Evolutionary conservation across 1,284 basidiomycete species (phyloP), one percentile per base, ranked within the genome.

Genomic region (Trametes versicolor): DNA sequence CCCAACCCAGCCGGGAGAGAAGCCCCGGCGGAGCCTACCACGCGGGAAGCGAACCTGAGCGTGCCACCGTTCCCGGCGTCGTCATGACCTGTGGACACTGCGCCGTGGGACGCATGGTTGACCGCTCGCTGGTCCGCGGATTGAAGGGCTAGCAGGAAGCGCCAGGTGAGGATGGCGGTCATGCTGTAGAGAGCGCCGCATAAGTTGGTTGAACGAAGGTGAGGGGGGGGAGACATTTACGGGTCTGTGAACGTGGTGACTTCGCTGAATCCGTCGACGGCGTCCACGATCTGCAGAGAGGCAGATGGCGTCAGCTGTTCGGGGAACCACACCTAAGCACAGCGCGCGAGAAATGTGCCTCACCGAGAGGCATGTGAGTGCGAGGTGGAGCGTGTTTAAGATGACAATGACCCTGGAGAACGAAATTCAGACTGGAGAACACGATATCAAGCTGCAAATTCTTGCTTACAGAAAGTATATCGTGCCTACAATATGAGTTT

Each of bases 61-160:
- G 45, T n/a, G 41, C 41, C 41, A 8, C 17, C 41, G 19, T 7
- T 17, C 6, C n/a, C 41, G 17, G 6, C 17, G 19, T n/a, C 25
- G 21, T 25, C 21, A 3, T 48, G n/a, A 21, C n/a, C n/a, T 8
- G n/a, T 13, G 43, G n/a, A 32, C 29, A 3, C 45, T 3, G 21
- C 21, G 25, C 45, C 45, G 23, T 2, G 7, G 4, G 45, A 25
- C 3, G 21, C 45, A 7, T 27, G 7, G 17, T 27, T 17, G 50
- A 15, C n/a, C 12, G 21, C 45, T 1, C 21, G 12, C 23, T 48
- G 45, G 21, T 48, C 25, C 9, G 45, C 45, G 45, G 19, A 36
- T 21, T 52, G 50, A 7, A 52, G 50, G 29, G 50, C 50, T n/a
- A 52, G 50, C 17, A 52, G 50, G 32, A 52, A 52, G 19, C 50